Conservation (phyloP, 2,329 filamentous ascomycete genomes). For the Aspergillus sp. region DNA sequence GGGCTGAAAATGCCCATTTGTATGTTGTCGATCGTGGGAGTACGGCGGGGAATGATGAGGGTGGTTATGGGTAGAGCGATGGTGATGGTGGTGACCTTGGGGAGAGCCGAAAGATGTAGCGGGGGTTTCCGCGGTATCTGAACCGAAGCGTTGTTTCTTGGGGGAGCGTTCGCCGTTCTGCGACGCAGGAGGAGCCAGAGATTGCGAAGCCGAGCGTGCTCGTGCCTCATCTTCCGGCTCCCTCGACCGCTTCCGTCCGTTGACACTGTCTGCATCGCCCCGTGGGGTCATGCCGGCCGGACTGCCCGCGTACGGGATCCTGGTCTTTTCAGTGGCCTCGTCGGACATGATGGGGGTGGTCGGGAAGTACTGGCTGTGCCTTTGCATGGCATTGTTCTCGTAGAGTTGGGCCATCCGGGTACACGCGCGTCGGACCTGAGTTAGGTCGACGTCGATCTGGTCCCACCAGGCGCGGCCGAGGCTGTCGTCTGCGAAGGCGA, state of each 20-base stretch:
- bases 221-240: slow-evolving; percentile 29
- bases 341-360: slow-evolving; percentile 33
- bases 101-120: slow-evolving; percentile 10
- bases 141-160: slow-evolving; percentile 36
- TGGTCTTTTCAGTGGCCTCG: slow-evolving; percentile 38
- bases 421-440: slow-evolving; percentile 70
- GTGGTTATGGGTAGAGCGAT: background rate
- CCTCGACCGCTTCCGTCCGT: slow-evolving; percentile 41
- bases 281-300: slow-evolving; percentile 16
- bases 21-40: slow-evolving; percentile 12
- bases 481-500: slow-evolving; percentile 72
- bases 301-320: slow-evolving; percentile 30
- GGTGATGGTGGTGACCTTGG: background rate
- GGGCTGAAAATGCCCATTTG: slow-evolving; percentile 17
- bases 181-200: slow-evolving; percentile 9
- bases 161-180: slow-evolving; percentile 33
- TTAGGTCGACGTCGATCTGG: slow-evolving; percentile 67
- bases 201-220: slow-evolving; percentile 10
- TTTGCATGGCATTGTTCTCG: slow-evolving; percentile 44
- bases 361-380: slow-evolving; percentile 44
- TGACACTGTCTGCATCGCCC: slow-evolving; percentile 16
- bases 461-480: slow-evolving; percentile 86
- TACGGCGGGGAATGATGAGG: slow-evolving; percentile 9
- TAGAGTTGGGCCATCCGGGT: slow-evolving; percentile 66
- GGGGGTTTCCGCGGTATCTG: slow-evolving; percentile 16